These are phyloP conservation scores for Botrytis byssoidea DNA, from an alignment of 2,329 filamentous ascomycete species.

Conservation along the genomic window DNA sequence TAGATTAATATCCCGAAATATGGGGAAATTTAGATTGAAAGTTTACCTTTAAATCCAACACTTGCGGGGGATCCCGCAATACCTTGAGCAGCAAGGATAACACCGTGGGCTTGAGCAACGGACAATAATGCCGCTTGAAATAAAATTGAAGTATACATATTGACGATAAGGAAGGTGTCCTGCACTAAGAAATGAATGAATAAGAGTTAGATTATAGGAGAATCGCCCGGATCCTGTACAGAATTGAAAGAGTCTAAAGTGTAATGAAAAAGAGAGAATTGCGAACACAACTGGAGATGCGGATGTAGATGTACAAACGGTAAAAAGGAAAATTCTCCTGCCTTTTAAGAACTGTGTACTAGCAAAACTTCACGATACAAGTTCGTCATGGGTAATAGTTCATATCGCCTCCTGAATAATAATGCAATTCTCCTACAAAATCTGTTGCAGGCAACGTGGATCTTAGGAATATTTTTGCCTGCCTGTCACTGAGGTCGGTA, in stretches of 20 bases:
- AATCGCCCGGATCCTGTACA: constrained; percentile 22
- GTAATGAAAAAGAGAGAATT: background rate
- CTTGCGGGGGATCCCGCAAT: constrained; percentile 5
- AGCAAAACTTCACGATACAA: background rate
- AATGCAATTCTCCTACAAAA: constrained; percentile 11
- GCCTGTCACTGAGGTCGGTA: background rate
- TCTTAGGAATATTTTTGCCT: background rate
- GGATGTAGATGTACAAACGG: constrained; percentile 13
- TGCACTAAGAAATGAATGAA: constrained; percentile 20
- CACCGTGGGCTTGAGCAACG: constrained; percentile 11
- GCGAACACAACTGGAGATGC: background rate
- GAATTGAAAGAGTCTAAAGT: constrained; percentile 4
- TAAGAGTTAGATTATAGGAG: constrained; percentile 14
- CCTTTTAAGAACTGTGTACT: background rate
- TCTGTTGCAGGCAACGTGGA: constrained; percentile 14
- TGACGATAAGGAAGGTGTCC: constrained; percentile 15
- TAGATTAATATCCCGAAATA: background rate
- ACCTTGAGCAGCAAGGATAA: constrained; percentile 20
- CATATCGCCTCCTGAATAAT: background rate
- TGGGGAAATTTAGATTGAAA: background rate
- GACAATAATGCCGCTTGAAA: constrained; percentile 16
- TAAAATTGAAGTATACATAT: constrained; percentile 17
- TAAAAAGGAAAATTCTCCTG: background rate
- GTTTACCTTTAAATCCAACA: constrained; percentile 17
- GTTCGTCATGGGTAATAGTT: background rate